These are phyloP conservation scores for Butyriboletus loyo DNA, from an alignment of 768 basidiomycete species.

Conservation along the genomic window DNA sequence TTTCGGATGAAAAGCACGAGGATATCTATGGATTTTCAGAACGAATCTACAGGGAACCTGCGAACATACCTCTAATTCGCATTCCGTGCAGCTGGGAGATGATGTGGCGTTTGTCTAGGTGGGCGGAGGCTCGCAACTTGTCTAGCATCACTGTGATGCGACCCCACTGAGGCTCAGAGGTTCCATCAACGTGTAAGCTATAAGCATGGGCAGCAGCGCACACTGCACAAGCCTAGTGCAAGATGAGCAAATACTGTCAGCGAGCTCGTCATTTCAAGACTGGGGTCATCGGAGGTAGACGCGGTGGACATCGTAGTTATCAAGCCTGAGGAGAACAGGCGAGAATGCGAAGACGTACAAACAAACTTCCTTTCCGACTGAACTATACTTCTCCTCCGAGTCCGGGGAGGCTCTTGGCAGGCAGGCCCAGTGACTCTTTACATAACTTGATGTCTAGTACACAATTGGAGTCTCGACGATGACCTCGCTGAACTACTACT, in stretches of 20 bases:
- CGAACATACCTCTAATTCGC: not conserved
- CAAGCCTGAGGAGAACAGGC: no score
- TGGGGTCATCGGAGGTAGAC: no score
- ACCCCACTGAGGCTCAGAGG: not conserved
- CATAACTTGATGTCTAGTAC: not conserved
- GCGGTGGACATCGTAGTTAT: no score
- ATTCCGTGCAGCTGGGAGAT: not conserved
- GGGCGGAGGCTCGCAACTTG: not conserved
- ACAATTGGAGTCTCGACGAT: conserved; percentile 18
- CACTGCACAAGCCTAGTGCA: conserved; percentile 2
- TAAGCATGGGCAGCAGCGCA: conserved; percentile 8
- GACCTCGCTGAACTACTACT: conserved; percentile 48
- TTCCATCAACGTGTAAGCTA: not conserved
- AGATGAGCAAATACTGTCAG: not conserved
- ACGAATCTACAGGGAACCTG: not conserved
- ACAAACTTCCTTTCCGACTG: conserved; percentile 24
- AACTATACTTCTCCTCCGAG: no score
- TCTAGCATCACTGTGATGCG: conserved; percentile 3
- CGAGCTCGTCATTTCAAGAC: not conserved
- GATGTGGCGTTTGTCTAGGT: not conserved
- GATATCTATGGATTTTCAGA: conserved; percentile 26
- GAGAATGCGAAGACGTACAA: conserved; percentile 25
- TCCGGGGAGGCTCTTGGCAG: no score
- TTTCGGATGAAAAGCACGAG: conserved; percentile 35
- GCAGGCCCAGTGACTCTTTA: no score